These are phyloP conservation scores for Cladosporium austrohemisphaericum DNA, from an alignment of 2,329 filamentous ascomycete genomes.

Conservation along the genomic window DNA sequence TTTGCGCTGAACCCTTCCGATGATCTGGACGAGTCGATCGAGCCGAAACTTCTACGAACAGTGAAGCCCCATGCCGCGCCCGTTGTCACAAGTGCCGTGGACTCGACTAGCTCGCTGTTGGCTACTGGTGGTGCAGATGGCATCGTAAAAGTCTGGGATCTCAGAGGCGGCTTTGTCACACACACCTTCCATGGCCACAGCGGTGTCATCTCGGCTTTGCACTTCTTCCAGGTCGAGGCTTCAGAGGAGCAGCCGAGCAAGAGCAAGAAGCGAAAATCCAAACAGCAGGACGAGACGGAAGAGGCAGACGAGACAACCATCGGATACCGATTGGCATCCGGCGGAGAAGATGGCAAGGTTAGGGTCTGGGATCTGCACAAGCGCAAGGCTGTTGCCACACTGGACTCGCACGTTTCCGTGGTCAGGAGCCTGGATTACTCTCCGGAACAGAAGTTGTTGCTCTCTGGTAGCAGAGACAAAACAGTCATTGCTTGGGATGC, in stretches of 20 bases:
- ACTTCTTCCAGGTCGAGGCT: conserved; percentile 69
- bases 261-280: conserved; percentile 45
- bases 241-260: conserved; percentile 22
- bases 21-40: conserved; percentile 54
- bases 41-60: conserved; percentile 68
- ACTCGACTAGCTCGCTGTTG: conserved; percentile 81
- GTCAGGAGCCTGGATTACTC: conserved; percentile 86
- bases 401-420: conserved; percentile 93
- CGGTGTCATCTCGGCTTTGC: conserved; percentile 82
- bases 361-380: conserved; percentile 89
- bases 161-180: conserved; percentile 81
- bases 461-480: conserved; percentile 88
- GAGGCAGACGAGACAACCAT: conserved; percentile 50
- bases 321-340: conserved; percentile 79
- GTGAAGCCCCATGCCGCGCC: conserved; percentile 88
- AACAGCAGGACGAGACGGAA: conserved; percentile 42
- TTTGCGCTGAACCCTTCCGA: conserved; percentile 65
- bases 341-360: conserved; percentile 90
- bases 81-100: conserved; percentile 79
- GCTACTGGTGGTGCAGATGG: conserved; percentile 93
- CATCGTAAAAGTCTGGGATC: conserved; percentile 94
- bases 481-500: conserved; percentile 91
- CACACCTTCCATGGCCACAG: conserved; percentile 94
- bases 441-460: conserved; percentile 65
- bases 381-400: conserved; percentile 67